Evolutionary conservation across 371 early-diverging fungal genomes (phyloP).

Genomic region (Apophysomyces sp.): DNA sequence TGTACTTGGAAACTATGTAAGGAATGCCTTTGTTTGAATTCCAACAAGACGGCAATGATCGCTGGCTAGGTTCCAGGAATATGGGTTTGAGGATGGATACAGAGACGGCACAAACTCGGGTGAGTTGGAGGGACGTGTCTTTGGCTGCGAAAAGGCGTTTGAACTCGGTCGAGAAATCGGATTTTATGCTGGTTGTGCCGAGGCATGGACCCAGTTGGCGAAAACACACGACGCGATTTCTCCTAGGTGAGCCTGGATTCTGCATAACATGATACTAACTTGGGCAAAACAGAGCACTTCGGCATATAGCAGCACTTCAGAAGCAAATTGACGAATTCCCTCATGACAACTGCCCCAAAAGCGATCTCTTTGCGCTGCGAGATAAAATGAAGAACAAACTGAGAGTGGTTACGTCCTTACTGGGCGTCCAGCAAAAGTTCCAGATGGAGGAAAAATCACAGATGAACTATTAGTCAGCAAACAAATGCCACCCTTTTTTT

Average conservation of each 20-base stretch:
- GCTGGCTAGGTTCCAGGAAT: slow-evolving; percentile 61
- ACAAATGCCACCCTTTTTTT: no score
- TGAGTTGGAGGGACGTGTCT: slow-evolving; percentile 67
- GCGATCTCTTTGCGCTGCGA: slow-evolving; percentile 53
- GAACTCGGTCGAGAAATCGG: slow-evolving; percentile 72
- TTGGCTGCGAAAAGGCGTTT: slow-evolving; percentile 75
- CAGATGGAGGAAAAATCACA: slow-evolving; percentile 21
- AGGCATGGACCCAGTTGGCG: slow-evolving; percentile 56
- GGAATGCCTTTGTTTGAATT: background rate
- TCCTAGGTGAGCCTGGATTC: slow-evolving; percentile 27
- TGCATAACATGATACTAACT: background rate
- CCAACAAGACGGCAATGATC: background rate
- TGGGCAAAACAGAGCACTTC: slow-evolving; percentile 25
- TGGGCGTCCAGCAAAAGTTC: slow-evolving; percentile 52
- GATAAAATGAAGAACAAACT: slow-evolving; percentile 65
- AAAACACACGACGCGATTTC: slow-evolving; percentile 37
- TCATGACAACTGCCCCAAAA: slow-evolving; percentile 52
- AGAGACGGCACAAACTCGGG: slow-evolving; percentile 64
- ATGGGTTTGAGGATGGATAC: slow-evolving; percentile 67
- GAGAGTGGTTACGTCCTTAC: slow-evolving; percentile 53
- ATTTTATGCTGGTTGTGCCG: slow-evolving; percentile 69
- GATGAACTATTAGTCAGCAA: slow-evolving; percentile 29
- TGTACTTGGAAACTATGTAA: slow-evolving; percentile 67
- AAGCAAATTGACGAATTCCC: slow-evolving; percentile 56
- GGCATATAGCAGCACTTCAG: slow-evolving; percentile 49